These are phyloP conservation scores for Paramyrothecium roridum DNA, from an alignment of 2,329 filamentous ascomycete species.

Conservation along the genomic window DNA sequence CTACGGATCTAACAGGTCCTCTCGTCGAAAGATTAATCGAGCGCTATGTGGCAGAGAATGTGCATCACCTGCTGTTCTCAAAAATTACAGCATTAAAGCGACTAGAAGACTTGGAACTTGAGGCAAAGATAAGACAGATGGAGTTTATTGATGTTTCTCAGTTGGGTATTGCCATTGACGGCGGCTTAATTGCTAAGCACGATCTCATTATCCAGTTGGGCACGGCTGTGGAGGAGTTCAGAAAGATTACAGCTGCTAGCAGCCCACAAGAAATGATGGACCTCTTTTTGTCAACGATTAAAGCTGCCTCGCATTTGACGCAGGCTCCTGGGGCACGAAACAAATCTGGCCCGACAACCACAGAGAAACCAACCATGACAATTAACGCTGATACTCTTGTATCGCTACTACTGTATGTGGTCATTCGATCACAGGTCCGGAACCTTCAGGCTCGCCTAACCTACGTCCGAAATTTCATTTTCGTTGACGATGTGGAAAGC, in stretches of 20 bases:
- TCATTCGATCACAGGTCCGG: slow-evolving; percentile 85
- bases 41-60: slow-evolving; percentile 87
- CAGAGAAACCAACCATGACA: slow-evolving; percentile 56
- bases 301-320: slow-evolving; percentile 71
- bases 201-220: slow-evolving; percentile 75
- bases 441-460: slow-evolving; percentile 83
- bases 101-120: slow-evolving; percentile 81
- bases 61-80: slow-evolving; percentile 87
- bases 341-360: slow-evolving; percentile 27
- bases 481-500: slow-evolving; percentile 94
- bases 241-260: slow-evolving; percentile 73
- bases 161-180: slow-evolving; percentile 82
- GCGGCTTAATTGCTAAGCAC: slow-evolving; percentile 73
- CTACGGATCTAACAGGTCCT: slow-evolving; percentile 88
- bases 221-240: slow-evolving; percentile 82
- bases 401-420: slow-evolving; percentile 83
- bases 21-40: slow-evolving; percentile 93
- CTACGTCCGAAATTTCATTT: slow-evolving; percentile 98
- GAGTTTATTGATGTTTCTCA: slow-evolving; percentile 91
- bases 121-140: slow-evolving; percentile 90
- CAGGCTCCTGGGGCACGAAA: slow-evolving; percentile 42
- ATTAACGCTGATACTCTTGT: slow-evolving; percentile 88
- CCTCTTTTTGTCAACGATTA: slow-evolving; percentile 74
- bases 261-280: slow-evolving; percentile 90
- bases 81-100: slow-evolving; percentile 74